These are phyloP conservation scores for Phytophthora megakarya DNA, from an alignment of 352 stramenopile genomes.

Conservation along the genomic window DNA sequence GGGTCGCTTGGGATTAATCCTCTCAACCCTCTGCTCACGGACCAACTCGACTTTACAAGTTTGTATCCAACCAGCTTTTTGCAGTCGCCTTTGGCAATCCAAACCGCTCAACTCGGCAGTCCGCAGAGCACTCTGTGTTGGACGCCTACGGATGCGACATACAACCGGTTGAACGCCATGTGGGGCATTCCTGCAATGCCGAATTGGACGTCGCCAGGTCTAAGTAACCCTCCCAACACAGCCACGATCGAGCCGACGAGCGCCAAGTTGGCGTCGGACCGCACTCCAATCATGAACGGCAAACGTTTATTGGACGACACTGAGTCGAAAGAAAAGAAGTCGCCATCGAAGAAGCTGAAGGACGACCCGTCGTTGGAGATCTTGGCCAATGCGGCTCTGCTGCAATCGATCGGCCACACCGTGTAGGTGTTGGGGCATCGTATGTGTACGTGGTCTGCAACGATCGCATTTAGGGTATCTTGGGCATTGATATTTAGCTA, in stretches of 20 bases:
- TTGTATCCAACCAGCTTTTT: slow-evolving; percentile 29
- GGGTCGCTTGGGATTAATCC: background rate
- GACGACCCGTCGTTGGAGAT: slow-evolving; percentile 64
- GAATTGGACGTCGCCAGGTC: slow-evolving; percentile 21
- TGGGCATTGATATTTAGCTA: slow-evolving; percentile 26
- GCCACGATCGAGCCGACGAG: slow-evolving; percentile 61
- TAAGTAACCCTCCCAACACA: slow-evolving; percentile 17
- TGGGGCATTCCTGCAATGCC: slow-evolving; percentile 28
- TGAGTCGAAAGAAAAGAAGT: slow-evolving; percentile 21
- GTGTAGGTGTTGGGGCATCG: slow-evolving; percentile 20
- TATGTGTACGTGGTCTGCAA: slow-evolving; percentile 13
- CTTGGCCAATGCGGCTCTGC: slow-evolving; percentile 70
- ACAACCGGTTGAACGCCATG: slow-evolving; percentile 31
- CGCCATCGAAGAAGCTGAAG: slow-evolving; percentile 18
- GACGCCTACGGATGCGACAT: slow-evolving; percentile 35
- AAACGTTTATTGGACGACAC: slow-evolving; percentile 47
- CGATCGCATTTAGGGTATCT: slow-evolving; percentile 21
- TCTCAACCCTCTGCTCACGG: slow-evolving; percentile 25
- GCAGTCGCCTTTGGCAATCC: slow-evolving; percentile 39
- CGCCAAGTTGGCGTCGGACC: slow-evolving; percentile 48
- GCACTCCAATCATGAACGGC: slow-evolving; percentile 22
- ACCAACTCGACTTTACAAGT: slow-evolving; percentile 29
- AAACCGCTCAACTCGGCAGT: slow-evolving; percentile 26
- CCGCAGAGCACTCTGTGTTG: slow-evolving; percentile 32
- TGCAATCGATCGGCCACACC: slow-evolving; percentile 64